Evolutionary conservation across 2,329 filamentous ascomycete genomes (phyloP), one percentile per base, ranked within the genome.

Genomic region (Claviceps sp.): DNA sequence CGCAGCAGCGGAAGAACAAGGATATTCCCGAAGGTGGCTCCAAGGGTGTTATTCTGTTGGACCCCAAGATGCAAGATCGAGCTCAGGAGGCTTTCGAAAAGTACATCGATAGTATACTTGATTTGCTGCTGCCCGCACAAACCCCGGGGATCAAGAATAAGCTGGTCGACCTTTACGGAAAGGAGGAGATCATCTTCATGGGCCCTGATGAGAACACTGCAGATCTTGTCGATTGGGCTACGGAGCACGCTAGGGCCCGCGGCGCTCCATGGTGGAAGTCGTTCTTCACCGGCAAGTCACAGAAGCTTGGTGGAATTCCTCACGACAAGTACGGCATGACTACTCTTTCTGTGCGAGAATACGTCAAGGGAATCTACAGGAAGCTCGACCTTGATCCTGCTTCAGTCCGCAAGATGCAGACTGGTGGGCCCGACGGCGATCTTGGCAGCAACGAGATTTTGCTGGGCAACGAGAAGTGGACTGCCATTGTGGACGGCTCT

Each of bases 181-280:
- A 95, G 72, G 78, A 95, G 65, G 93, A 98, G 70, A 98, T 98
- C 56, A 75, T 98, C 22, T 98, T 98, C 76, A 87, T 98, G 89
- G 93, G 93, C 38, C 93, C 93, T 0, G 93, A 98, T 60, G 93
- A 98, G 81, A 98, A 98, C 73, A 98, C 93, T 1, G 93, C 93
- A 22, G 89, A 95, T 63, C 78, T 98, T 38, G 93, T 98, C 50
- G 84, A 98, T 70, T 98, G 93, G 93, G 93, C 93, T n/a, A 98
- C 93, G 1, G 85, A 93, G 68, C 93, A 98, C 68, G 93, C 93
- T 55, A 82, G 89, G 50, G 73, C 74, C 56, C 84, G 93, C 60
- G 89, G 89, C 46, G 93, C 93, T 4, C 89, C 89, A 30, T 98
- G 91, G 89, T 98, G 93, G 93, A 98, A 98, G 77, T 98, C 93